Evolutionary conservation across 345 rosid genomes (phyloP).

Genomic region (Psidium guajava): DNA sequence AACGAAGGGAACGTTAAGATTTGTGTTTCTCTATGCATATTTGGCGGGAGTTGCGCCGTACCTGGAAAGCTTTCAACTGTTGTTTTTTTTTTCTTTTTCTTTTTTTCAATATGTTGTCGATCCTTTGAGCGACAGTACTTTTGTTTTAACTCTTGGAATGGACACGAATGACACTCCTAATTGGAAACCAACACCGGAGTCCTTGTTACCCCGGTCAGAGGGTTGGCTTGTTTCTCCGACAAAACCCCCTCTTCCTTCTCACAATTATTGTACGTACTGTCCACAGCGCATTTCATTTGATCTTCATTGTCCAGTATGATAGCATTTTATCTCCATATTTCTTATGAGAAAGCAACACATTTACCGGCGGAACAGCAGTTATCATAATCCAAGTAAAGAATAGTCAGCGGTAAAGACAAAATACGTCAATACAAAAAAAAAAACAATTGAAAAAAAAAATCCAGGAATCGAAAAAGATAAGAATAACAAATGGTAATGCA

Average conservation of each 20-base stretch:
- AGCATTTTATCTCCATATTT: background rate
- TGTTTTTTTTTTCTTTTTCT: background rate
- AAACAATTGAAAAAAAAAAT: background rate
- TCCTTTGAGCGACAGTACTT: background rate
- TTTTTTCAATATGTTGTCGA: background rate
- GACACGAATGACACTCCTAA: background rate
- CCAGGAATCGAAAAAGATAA: background rate
- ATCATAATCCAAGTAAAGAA: background rate
- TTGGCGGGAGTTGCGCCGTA: background rate
- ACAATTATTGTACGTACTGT: background rate
- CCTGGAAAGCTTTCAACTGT: background rate
- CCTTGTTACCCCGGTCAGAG: background rate
- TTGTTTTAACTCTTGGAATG: background rate
- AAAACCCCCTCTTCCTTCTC: background rate
- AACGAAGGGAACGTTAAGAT: background rate
- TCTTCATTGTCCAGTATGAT: background rate
- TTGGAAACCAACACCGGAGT: background rate
- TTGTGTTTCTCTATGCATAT: background rate
- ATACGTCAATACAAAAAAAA: background rate
- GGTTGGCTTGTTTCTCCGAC: background rate
- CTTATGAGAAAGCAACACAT: background rate
- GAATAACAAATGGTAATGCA: background rate
- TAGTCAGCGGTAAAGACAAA: background rate
- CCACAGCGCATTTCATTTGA: background rate
- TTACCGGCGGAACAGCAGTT: background rate